phyloP scores from a whole-genome alignment of 1,139 yeast genomes.

The Geotrichum carabidarum region DNA sequence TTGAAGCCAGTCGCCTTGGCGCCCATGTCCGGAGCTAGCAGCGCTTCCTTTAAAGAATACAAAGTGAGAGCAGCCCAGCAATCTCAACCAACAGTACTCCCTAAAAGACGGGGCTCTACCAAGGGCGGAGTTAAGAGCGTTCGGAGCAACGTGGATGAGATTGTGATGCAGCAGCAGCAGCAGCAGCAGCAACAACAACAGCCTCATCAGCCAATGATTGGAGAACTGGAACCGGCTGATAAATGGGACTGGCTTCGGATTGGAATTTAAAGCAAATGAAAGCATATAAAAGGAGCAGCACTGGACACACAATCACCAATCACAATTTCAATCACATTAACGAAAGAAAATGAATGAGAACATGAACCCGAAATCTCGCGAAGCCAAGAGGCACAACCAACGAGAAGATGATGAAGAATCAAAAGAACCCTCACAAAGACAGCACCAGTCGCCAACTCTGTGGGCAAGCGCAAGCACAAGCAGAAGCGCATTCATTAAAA shows the following conservation, averaged over 20 bases:
- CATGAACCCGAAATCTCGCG: not conserved
- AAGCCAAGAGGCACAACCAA: no score
- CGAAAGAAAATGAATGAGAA: not conserved
- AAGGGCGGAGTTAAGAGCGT: no score
- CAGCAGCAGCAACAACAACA: not conserved
- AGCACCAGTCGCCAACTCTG: no score
- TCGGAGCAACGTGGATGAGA: no score
- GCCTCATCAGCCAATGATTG: not conserved
- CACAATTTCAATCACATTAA: not conserved
- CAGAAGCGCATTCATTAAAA: no score
- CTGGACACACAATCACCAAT: not conserved
- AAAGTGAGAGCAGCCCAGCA: slow-evolving; percentile 1
- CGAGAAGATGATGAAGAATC: not conserved
- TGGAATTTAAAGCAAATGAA: slow-evolving; percentile 6
- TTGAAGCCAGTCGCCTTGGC: not conserved
- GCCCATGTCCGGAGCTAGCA: not conserved
- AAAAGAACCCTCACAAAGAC: not conserved
- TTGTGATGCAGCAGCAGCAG: no score
- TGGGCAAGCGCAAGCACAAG: no score
- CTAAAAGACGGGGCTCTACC: not conserved
- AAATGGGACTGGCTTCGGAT: slow-evolving; percentile 18
- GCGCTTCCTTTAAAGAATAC: slow-evolving; percentile 7
- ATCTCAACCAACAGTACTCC: not conserved
- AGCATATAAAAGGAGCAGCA: not conserved
- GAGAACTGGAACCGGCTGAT: slow-evolving; percentile 1